Percentiles rank a stretch among this genome's conserved stretches.
Evolutionary conservation across 2,329 filamentous ascomycete species (phyloP).

Genomic region (Colletotrichum destructivum): DNA sequence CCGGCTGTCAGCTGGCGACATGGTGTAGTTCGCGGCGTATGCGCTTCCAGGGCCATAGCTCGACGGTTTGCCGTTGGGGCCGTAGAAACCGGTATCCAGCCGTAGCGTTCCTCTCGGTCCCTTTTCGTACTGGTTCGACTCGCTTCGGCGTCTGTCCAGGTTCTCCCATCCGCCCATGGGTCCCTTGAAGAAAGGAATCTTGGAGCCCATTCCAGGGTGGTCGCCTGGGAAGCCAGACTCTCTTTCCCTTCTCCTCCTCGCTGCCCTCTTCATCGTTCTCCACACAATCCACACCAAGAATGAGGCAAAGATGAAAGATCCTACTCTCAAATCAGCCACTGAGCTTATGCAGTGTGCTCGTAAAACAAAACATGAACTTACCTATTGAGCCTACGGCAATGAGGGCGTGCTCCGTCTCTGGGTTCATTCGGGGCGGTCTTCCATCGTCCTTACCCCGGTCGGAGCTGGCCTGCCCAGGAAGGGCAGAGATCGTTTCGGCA

Average conservation of each 20-base stretch:
- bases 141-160: constrained; percentile 44
- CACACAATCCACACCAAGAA: constrained; percentile 63
- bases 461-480: constrained; percentile 31
- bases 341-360: too few species aligned
- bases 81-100: constrained; percentile 46
- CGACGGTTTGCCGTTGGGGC: constrained; percentile 39
- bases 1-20: constrained; percentile 36
- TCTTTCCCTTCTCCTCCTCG: constrained; percentile 50
- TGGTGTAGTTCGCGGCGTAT: constrained; percentile 27
- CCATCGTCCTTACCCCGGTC: constrained; percentile 27
- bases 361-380: constrained; percentile 39
- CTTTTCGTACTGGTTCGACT: constrained; percentile 47
- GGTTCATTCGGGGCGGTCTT: constrained; percentile 44
- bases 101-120: constrained; percentile 42
- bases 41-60: constrained; percentile 18
- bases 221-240: constrained; percentile 44
- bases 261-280: constrained; percentile 58
- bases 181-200: constrained; percentile 56
- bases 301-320: constrained; percentile 61
- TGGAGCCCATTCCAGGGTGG: constrained; percentile 48
- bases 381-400: constrained; percentile 55
- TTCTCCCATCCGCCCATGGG: constrained; percentile 53
- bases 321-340: constrained; percentile 47
- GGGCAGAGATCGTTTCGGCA: constrained; percentile 31
- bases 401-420: constrained; percentile 51